phyloP scores from a whole-genome alignment of 129 eudicot genomes.

The Ambrosia trifida region DNA sequence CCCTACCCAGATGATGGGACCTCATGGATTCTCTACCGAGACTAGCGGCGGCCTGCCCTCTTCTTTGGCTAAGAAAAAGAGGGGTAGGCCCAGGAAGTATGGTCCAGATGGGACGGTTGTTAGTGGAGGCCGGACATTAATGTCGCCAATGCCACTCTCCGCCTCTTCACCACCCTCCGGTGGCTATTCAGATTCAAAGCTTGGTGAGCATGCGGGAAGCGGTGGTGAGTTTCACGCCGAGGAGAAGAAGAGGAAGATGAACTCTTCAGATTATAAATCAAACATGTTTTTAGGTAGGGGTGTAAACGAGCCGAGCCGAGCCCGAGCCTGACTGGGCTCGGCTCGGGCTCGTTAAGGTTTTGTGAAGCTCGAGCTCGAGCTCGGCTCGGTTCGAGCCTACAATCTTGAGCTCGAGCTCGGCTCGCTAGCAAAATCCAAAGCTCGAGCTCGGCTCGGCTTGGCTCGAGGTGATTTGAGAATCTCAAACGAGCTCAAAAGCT shows the following conservation, averaged over 20 bases:
- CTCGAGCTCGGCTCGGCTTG: too few species aligned
- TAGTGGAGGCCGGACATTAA: constrained; percentile 24
- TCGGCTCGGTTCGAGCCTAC: too few species aligned
- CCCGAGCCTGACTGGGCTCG: too few species aligned
- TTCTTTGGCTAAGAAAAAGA: constrained; percentile 63
- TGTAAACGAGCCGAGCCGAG: too few species aligned
- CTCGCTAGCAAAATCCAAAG: too few species aligned
- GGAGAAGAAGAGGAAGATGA: constrained; percentile 34
- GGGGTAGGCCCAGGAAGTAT: constrained; percentile 86
- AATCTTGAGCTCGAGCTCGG: too few species aligned
- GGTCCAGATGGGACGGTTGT: constrained; percentile 51
- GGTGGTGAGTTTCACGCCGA: constrained; percentile 38
- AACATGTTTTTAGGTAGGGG: constrained; percentile 45
- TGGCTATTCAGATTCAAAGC: constrained; percentile 31
- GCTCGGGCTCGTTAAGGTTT: too few species aligned
- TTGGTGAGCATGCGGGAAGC: constrained; percentile 43
- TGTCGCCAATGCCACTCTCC: constrained; percentile 50
- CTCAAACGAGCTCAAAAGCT: too few species aligned
- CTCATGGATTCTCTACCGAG: constrained; percentile 25
- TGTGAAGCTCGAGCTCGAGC: too few species aligned
- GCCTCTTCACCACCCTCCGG: constrained; percentile 48
- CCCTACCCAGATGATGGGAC: constrained; percentile 11
- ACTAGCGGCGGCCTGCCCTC: constrained; percentile 27
- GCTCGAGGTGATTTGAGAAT: too few species aligned
- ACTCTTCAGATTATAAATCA: constrained; percentile 47